Evolutionary conservation across 176 grass and related monocot genomes (phyloP).

Genomic region (Pharus latifolius): DNA sequence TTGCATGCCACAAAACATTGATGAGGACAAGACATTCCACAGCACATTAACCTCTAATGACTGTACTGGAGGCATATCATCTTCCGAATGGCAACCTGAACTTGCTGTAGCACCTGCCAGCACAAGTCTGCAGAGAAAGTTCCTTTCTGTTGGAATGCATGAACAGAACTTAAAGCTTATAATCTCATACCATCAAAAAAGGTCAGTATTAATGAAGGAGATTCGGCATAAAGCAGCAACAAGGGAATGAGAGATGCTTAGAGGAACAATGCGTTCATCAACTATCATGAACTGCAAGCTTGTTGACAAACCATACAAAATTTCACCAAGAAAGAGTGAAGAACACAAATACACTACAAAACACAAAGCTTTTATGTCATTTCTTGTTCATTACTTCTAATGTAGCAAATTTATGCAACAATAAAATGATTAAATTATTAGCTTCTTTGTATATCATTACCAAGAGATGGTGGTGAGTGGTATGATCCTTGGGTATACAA

Average conservation of each 20-base stretch:
- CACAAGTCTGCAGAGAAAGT: conserved; percentile 47
- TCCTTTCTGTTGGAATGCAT: conserved; percentile 27
- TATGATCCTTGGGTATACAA: background rate
- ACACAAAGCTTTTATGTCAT: background rate
- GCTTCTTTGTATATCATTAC: background rate
- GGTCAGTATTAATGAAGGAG: too few species aligned
- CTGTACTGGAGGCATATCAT: conserved; percentile 10
- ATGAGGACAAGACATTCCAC: conserved; percentile 31
- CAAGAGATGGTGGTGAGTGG: too few species aligned
- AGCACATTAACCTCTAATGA: conserved; percentile 33
- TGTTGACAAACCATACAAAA: background rate
- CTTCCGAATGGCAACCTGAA: conserved; percentile 42
- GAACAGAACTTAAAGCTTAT: too few species aligned
- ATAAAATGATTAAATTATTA: background rate
- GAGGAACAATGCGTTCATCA: background rate
- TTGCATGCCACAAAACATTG: conserved; percentile 31
- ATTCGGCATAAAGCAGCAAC: too few species aligned
- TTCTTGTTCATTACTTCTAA: background rate
- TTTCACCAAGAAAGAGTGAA: background rate
- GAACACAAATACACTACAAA: background rate
- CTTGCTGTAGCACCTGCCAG: conserved; percentile 62
- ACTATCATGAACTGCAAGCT: background rate
- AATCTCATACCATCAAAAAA: conserved; percentile 53
- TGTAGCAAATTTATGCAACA: background rate
- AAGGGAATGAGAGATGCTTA: too few species aligned